Evolutionary conservation across 139 green algal species (phyloP), one percentile per base, ranked within the genome.

Genomic region (Diplosphaera chodatii): DNA sequence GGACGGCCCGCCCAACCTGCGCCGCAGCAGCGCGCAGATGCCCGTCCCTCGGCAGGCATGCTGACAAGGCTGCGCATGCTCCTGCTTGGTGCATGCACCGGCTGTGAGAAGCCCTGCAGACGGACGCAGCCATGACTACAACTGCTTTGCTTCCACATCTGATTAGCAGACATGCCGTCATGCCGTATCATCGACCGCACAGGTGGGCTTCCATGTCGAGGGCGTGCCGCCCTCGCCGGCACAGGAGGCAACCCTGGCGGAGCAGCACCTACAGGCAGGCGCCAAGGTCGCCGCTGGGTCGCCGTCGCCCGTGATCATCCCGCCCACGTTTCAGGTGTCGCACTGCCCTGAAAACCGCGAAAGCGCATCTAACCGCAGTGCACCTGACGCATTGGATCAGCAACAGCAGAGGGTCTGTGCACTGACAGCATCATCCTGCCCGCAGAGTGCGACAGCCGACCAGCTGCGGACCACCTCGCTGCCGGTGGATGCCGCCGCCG

Each of bases 201-300:
- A 94, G 16, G 88, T 94, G 34, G 89, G 89, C 15, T 95, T 95
- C 55, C 84, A 84, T 55, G 89, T 95, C 21, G 89, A 95, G 40
- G 89, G 89, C 1, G 82, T 80, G 20, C 72, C 78, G 4, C 87
- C 81, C 1, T 89, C 85, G 3, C 89, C 88, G 2, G 67, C 67
- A 1, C 69, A 71, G 1, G 64, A 77, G 6, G 66, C 67, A 15
- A 78, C 41, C 29, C 40, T 93, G 20, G 74, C 88, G 63, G 59
- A 69, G 64, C 71, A 74, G 25, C 77, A 67, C 28, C 48, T 55
- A 28, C 66, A 28, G 27, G n/a, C 41, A 15, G 63, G 74, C 28
- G 64, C 73, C 16, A 64, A 32, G 33, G 33, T 30, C 6, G 68
- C 20, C 48, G 75, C 40, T 55, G 81, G 84, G 28, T 91, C 83